These are phyloP conservation scores for Aureobasidium sp. DNA, from an alignment of 2,329 filamentous ascomycete genomes.

Conservation along the genomic window DNA sequence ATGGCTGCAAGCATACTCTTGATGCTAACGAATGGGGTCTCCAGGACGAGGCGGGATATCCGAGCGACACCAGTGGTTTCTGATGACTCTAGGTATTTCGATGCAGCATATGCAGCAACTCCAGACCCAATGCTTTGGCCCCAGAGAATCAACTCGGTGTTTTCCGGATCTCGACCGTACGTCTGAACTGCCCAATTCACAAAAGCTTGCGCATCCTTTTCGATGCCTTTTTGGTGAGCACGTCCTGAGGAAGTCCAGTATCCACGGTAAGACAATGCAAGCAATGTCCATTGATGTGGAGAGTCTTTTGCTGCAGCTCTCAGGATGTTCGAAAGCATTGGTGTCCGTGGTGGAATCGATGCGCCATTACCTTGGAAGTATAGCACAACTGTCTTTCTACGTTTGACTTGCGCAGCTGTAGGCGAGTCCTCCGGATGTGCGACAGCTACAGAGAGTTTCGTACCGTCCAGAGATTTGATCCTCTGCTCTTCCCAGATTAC, in stretches of 20 bases:
- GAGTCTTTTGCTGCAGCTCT: conserved; percentile 17
- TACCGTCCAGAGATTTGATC: conserved; percentile 57
- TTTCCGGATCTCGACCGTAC: conserved; percentile 28
- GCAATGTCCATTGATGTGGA: conserved; percentile 28
- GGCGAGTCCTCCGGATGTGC: conserved; percentile 20
- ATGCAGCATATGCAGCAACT: conserved; percentile 56
- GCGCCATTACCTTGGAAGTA: conserved; percentile 43
- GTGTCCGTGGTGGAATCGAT: conserved; percentile 40
- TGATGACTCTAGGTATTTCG: conserved; percentile 29
- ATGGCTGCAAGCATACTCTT: conserved; percentile 61
- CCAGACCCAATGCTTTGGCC: conserved; percentile 70
- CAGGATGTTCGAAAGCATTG: conserved; percentile 38
- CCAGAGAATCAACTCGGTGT: conserved; percentile 52
- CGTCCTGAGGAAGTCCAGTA: conserved; percentile 71
- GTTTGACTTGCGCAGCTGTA: neutral
- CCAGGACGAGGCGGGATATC: conserved; percentile 52
- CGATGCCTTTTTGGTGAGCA: conserved; percentile 61
- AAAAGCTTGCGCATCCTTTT: conserved; percentile 58
- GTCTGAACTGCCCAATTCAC: conserved; percentile 50
- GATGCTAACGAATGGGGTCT: conserved; percentile 68
- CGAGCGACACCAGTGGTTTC: neutral
- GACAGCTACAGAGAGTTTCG: conserved; percentile 53
- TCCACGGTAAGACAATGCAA: conserved; percentile 54
- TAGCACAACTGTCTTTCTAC: conserved; percentile 32
- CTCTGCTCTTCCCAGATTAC: conserved; percentile 60